Evolutionary conservation across 208 protist genomes (phyloP), one percentile per base, ranked within the genome.

Genomic region (Borovskyia barvae): DNA sequence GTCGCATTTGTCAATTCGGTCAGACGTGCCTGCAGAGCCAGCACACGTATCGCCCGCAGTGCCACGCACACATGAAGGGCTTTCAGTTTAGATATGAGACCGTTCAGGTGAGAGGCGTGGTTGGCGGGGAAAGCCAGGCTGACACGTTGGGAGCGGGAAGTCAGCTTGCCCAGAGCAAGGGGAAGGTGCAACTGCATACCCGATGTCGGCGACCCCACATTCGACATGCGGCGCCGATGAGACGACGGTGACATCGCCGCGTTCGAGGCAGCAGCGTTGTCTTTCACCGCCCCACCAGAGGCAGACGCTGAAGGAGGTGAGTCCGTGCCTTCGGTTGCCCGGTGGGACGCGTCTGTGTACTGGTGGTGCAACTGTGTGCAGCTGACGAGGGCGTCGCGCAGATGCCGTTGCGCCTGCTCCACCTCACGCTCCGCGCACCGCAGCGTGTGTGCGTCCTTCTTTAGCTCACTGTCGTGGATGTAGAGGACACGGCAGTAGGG

Each of bases 11-110:
- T 11, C 30, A 79, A 26, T 52, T 79, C 68, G 14, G 9, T 28
- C 25, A 80, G 64, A 5, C 72, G 72, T 6, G 61, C 19, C 40
- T 65, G 55, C 19, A 78, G 35, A 15, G 64, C 72, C 39, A 76
- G 33, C 30, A 67, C 52, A 6, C 62, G 63, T 54, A 72, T 41
- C 39, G 50, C 75, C 37, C 55, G 68, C 51, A 41, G 66, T 33
- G 57, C 52, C 39, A 72, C 69, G 9, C 1, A 24, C 26, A 36
- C 30, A 33, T 70, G 56, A 45, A 45, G 40, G 36, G 57, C 54
- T 39, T 36, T 39, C 22, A 65, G 39, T 28, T 26, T 29, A 14
- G 37, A 9, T n/a, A 47, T 19, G 24, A 46, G 15, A 3, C 43
- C 41, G 29, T 74, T 67, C 17, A 61, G 40, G 19, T 48, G 56